phyloP scores from a whole-genome alignment of 2,329 filamentous ascomycete species.

The Ilyonectria sp. region DNA sequence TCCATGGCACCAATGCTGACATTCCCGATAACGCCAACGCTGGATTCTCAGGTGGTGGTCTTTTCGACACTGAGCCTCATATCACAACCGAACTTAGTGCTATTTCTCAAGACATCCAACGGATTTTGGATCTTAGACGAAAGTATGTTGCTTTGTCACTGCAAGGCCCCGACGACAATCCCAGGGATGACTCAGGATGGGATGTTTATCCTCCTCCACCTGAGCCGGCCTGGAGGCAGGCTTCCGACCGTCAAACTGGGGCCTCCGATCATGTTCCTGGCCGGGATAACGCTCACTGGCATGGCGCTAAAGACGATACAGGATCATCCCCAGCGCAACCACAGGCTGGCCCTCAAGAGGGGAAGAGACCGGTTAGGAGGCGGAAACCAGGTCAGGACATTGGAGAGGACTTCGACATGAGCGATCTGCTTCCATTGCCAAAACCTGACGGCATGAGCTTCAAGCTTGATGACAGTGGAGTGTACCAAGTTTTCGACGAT shows the following conservation, averaged over 20 bases:
- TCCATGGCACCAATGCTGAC: conserved; percentile 32
- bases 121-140: conserved; percentile 87
- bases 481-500: conserved; percentile 93
- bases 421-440: conserved; percentile 83
- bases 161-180: conserved; percentile 87
- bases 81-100: conserved; percentile 87
- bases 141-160: conserved; percentile 91
- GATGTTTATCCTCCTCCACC: conserved; percentile 92
- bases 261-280: conserved; percentile 37
- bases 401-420: conserved; percentile 91
- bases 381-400: conserved; percentile 92
- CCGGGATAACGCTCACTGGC: conserved; percentile 36
- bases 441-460: conserved; percentile 80
- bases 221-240: conserved; percentile 83
- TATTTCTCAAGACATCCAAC: conserved; percentile 93
- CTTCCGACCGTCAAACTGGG: conserved; percentile 36
- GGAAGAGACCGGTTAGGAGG: conserved; percentile 68
- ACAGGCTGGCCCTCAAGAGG: conserved; percentile 46
- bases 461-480: conserved; percentile 84
- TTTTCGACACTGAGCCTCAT: conserved; percentile 81
- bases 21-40: conserved; percentile 38
- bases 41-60: conserved; percentile 59
- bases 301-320: conserved; percentile 31
- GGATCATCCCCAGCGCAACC: conserved; percentile 25
- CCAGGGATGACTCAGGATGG: conserved; percentile 88